A percentile compares a stretch with the other conserved stretches of the same genome.
These are phyloP conservation scores for Amylocystis lapponica DNA, from an alignment of 768 basidiomycete species.

Conservation along the genomic window DNA sequence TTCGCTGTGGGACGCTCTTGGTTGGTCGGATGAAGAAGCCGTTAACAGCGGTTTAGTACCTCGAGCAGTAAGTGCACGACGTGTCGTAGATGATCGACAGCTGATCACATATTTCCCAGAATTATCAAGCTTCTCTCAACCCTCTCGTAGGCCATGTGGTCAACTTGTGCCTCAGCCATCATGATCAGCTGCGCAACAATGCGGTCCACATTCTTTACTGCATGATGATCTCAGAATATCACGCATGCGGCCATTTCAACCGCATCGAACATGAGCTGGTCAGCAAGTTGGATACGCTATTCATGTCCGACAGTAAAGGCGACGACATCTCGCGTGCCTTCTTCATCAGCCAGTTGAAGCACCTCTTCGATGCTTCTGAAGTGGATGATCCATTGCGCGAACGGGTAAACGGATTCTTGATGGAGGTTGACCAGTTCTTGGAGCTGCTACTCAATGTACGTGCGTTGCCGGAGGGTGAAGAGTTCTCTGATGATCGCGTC, in stretches of 20 bases:
- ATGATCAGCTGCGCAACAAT: slow-evolving; percentile 85
- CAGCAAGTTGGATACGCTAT: slow-evolving; percentile 82
- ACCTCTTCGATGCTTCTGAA: slow-evolving; percentile 79
- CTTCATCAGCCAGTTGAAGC: slow-evolving; percentile 86
- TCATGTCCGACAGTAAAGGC: slow-evolving; percentile 89
- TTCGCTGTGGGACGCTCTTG: slow-evolving; percentile 84
- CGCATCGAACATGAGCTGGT: slow-evolving; percentile 91
- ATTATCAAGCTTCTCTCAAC: slow-evolving; percentile 80
- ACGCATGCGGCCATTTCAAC: slow-evolving; percentile 78
- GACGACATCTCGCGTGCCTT: slow-evolving; percentile 90
- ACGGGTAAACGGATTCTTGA: slow-evolving; percentile 76
- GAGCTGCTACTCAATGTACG: slow-evolving; percentile 84
- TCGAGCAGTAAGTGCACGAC: background rate
- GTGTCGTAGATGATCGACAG: background rate
- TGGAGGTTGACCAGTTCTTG: slow-evolving; percentile 89
- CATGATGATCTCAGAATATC: slow-evolving; percentile 93
- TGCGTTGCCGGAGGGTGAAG: slow-evolving; percentile 86
- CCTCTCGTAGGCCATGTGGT: slow-evolving; percentile 86
- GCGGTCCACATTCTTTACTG: slow-evolving; percentile 91
- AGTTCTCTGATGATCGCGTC: slow-evolving; percentile 91
- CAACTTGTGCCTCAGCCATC: slow-evolving; percentile 89
- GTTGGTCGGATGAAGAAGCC: slow-evolving; percentile 60
- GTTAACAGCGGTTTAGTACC: slow-evolving; percentile 23
- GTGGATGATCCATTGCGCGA: slow-evolving; percentile 77
- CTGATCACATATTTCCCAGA: slow-evolving; percentile 38